Evolutionary conservation across 257 asterid species (phyloP), one percentile per base, ranked within the genome.

Genomic region (Prunella vulgaris): DNA sequence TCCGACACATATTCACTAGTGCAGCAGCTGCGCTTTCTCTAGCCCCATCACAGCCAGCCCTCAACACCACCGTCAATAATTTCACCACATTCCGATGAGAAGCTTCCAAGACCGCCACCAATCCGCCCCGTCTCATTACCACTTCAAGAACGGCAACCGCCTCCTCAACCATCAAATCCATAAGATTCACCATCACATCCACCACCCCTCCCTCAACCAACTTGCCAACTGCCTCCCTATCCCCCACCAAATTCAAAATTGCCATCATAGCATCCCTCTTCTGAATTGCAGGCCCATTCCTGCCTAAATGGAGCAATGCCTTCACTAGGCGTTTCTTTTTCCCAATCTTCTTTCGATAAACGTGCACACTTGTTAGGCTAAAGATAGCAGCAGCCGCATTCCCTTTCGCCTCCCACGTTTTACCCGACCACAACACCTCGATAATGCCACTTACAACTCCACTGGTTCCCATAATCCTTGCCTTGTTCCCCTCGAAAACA

Each of bases 361-460:
- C 84, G 35, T 78, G 85, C 20, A 83, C 79, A 5, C 84, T 73
- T 1, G 95, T 84, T 76, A 90, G 59, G 82, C 97, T 90, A 44
- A 87, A 90, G 1, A 90, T 78, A 5, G 97, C 80, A 44, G 97
- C 97, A 5, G 97, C 97, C n/a, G 97, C 95, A 10, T 87, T 90
- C 20, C 91, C 97, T 58, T 88, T 90, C 3, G 97, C 95, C 74
- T 90, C 97, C 95, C 93, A 87, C 1, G 91, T 83, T 49, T 88
- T 86, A 8, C 97, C 95, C 0, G 92, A 83, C 21, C 88, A 75
- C 66, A 90, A 58, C 56, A 90, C 95, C 75, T 88, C 93, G 6
- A 90, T 75, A 5, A 86, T 78, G 7, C 93, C 95, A 67, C 81
- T 82, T 13, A 88, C 24, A 1, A 83, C 86, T 7, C 91, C 93